Evolutionary conservation across 257 asterid species (phyloP).

Genomic region (Striga asiatica): DNA sequence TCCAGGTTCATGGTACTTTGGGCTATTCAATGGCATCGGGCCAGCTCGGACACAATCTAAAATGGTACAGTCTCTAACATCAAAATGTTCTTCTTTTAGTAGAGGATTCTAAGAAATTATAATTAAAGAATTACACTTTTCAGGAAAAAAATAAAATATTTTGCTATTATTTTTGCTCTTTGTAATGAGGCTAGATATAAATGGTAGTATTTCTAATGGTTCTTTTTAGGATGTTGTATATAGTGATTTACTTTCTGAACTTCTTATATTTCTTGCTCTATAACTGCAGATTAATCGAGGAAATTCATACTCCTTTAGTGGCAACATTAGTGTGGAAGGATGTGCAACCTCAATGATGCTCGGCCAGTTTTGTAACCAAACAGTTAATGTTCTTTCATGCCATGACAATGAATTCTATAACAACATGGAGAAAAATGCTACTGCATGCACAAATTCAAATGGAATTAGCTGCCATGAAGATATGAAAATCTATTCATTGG

Average conservation of each 20-base stretch:
- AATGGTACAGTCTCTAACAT: conserved; percentile 47
- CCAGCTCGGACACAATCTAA: conserved; percentile 81
- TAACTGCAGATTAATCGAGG: conserved; percentile 83
- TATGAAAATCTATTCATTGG: conserved; percentile 39
- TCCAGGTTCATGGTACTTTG: conserved; percentile 88
- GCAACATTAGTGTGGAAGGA: conserved; percentile 79
- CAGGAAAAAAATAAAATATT: too few species aligned
- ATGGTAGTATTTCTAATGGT: background rate
- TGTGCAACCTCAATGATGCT: conserved; percentile 45
- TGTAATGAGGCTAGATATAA: background rate
- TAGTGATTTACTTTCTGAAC: background rate
- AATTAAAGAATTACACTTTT: too few species aligned
- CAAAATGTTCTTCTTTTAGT: background rate
- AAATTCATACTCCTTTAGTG: conserved; percentile 47
- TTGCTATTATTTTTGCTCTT: background rate
- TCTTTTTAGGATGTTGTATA: background rate
- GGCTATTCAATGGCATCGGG: conserved; percentile 88
- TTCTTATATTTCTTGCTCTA: background rate
- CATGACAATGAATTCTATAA: conserved; percentile 17
- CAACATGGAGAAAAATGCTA: conserved; percentile 22
- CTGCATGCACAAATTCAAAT: conserved; percentile 43
- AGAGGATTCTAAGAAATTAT: too few species aligned
- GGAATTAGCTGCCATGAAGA: conserved; percentile 48
- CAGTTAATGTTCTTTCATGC: conserved; percentile 61
- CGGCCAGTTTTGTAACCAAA: conserved; percentile 86